Conservation (phyloP, 768 basidiomycete genomes). For the Panaeolus cyanescens region DNA sequence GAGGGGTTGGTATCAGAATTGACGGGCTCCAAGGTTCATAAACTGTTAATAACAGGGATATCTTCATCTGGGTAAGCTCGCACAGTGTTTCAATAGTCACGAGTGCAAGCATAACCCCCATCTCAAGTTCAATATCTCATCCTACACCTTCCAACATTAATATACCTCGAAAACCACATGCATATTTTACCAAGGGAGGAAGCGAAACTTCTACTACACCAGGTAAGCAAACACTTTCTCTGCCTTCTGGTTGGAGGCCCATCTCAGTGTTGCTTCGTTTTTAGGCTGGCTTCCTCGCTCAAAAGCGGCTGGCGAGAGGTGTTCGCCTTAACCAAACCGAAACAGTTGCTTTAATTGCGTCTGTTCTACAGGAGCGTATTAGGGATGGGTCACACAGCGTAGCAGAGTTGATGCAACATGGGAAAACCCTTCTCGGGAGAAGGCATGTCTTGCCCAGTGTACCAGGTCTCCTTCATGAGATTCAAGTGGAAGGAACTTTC, state of each 20-base stretch:
- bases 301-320: conserved; percentile 94
- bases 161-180: conserved; percentile 48
- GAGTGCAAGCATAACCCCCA: neutral
- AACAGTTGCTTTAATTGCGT: conserved; percentile 86
- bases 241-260: neutral
- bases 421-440: conserved; percentile 85
- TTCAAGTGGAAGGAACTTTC: conserved; percentile 95
- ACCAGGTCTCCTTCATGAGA: conserved; percentile 71
- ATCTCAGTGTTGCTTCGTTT: neutral
- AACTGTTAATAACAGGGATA: too few relatives aligned
- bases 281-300: conserved; percentile 86
- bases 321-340: conserved; percentile 85
- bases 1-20: too few relatives aligned
- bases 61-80: too few relatives aligned
- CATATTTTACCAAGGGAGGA: conserved; percentile 74
- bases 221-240: conserved; percentile 34
- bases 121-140: neutral
- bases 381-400: conserved; percentile 89
- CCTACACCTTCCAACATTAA: too few relatives aligned
- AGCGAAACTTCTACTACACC: conserved; percentile 75
- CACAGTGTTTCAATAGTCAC: too few relatives aligned
- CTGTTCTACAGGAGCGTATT: conserved; percentile 92
- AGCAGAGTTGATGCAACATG: conserved; percentile 90
- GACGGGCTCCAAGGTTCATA: too few relatives aligned
- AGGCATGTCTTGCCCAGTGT: conserved; percentile 89